A percentile compares a stretch with the other conserved stretches of the same genome.
Evolutionary conservation across 176 grass and related monocot genomes (phyloP).

Genomic region (Triticum monococcum): DNA sequence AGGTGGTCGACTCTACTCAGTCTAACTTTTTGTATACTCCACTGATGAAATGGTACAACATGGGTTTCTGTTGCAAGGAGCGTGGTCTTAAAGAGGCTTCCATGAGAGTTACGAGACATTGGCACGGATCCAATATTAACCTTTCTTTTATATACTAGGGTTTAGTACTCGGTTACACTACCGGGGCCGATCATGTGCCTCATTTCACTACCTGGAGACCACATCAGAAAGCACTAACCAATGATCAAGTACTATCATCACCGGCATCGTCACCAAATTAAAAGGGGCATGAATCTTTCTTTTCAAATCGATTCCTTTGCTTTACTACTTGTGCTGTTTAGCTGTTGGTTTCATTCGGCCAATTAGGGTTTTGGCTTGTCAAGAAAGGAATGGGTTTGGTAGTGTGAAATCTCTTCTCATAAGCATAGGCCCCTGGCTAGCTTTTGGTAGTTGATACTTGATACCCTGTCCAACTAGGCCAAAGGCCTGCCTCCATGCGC

Average conservation of each 20-base stretch:
- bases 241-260: constrained; percentile 21
- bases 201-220: not conserved
- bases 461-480: constrained; percentile 31
- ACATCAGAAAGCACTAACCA: constrained; percentile 25
- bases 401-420: constrained; percentile 34
- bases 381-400: constrained; percentile 18
- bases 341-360: constrained; percentile 28
- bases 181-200: constrained; percentile 30
- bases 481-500: constrained; percentile 34
- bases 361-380: constrained; percentile 17
- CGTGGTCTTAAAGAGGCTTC: not conserved
- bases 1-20: not conserved
- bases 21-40: not conserved
- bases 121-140: constrained; percentile 19
- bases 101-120: not conserved
- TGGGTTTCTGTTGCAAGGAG: not conserved
- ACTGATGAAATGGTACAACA: not conserved
- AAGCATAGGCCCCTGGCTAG: not conserved
- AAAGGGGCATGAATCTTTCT: constrained; percentile 25
- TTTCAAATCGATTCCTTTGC: constrained; percentile 36
- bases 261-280: constrained; percentile 6
- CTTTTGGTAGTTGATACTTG: constrained; percentile 21
- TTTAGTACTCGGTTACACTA: constrained; percentile 18
- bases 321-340: constrained; percentile 35
- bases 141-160: constrained; percentile 12